Evolutionary conservation across 768 basidiomycete species (phyloP), one percentile per base, ranked within the genome.

Genomic region (Trametes elegans): DNA sequence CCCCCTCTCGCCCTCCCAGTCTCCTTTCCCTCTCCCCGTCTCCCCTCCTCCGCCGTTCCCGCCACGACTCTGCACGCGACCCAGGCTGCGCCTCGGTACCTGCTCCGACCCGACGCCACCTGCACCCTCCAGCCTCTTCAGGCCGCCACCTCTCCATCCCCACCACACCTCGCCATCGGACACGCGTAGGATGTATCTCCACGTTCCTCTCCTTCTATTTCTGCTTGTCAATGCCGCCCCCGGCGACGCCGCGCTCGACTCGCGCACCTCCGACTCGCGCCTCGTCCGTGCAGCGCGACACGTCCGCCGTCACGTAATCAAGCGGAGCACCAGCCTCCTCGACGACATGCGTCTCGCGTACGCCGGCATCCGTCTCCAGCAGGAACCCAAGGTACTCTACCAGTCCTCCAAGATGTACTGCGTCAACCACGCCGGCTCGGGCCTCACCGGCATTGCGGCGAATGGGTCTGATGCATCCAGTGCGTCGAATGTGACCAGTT

Each of bases 341-440:
- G 77, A 76, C 51, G 89, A 91, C 68, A 75, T 91, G 52, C 84
- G 87, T 26, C 64, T 83, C 29, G 85, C 84, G 11, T 82, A 90
- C 63, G 71, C 77, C 19, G 75, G 78, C 21, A 70, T 85, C 23
- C 72, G 85, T 10, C 70, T 77, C 27, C 54, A 57, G 34, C 51
- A 58, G 54, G 32, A 46, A 36, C 49, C 47, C 13, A 53, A 38
- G 45, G 53, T 39, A 18, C 36, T 43, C 28, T 29, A 9, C 39
- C 52, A 43, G 58, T 53, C 29, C 28, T 23, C 41, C 48, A 64
- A 64, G 46, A 34, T 59, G 19, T 65, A 57, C 42, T 66, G 67
- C 46, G 49, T 64, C 7, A 61, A 56, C 26, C 53, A 53, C 34
- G 47, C 47, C n/a, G 52, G 48, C 28, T 47, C 53, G 16, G 50